Base-by-base conservation (phyloP, 805 yeast genomes). In the Ogataea ganodermae region DNA sequence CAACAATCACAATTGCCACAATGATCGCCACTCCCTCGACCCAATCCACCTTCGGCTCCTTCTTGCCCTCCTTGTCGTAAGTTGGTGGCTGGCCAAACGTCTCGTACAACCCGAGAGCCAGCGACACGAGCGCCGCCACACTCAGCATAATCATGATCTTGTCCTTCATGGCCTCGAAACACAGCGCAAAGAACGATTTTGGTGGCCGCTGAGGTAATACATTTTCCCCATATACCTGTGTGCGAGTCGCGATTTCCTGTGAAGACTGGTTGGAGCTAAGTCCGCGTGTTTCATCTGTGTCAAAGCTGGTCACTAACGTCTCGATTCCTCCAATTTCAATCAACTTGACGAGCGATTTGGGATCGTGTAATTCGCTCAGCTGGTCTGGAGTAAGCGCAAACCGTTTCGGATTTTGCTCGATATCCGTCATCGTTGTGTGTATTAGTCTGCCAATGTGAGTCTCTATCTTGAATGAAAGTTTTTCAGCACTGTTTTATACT, bases 1-100 rank as follows among this genome's bases (percentile, higher is more conserved):
- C 96, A 27, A 94, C 98, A 50, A 94, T 92, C 4, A 81, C 60
- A 20, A 94, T 87, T 17, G 99, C 99, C 3, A 86, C 86, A 57
- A 94, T 79, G 62, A 94, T 94, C 33, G 99, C 99, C 31, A 91
- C 96, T 57, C 99, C 99, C 72, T 94, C 99, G 40, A 95, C 96
- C 97, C 98, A 94, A 60, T 92, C 96, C 26, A 94, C 95, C 59
- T 83, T 80, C 14, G 97, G 97, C 46, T 82, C 66, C 17, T 80
- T 73, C 18, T 80, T 74, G 22, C 96, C 96, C 53, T 89, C 88
- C 5, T 78, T 81, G 65, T 92, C 97, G 58, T 78, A 79, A 61
- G 80, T 81, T 0, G 88, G 74, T 0, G 85, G 90, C 55, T 86
- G 87, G 35, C 95, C 96, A 70, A 90, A 86, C 1, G 96, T 83